These are phyloP conservation scores for Xylaria scruposa DNA, from an alignment of 495 filamentous ascomycete species.

Conservation along the genomic window DNA sequence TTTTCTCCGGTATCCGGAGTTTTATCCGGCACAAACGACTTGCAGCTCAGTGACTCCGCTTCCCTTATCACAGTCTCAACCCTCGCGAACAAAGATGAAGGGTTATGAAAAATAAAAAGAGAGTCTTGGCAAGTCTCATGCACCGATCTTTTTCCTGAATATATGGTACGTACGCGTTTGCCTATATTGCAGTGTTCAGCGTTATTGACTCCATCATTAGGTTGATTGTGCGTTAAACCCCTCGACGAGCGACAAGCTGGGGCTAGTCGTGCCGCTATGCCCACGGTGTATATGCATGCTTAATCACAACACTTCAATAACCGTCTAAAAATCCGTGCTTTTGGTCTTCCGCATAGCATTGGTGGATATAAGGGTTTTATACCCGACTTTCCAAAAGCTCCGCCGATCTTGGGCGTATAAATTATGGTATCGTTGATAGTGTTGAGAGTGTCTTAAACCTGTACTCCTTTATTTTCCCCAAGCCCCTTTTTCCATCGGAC, in stretches of 20 bases:
- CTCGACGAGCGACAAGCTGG: background rate
- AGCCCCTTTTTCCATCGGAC: background rate
- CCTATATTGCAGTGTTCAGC: background rate
- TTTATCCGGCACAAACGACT: background rate
- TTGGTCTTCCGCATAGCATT: background rate
- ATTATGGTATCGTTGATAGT: background rate
- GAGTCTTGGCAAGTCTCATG: background rate
- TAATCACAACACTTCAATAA: conserved; percentile 6
- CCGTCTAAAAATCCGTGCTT: background rate
- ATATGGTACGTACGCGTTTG: background rate
- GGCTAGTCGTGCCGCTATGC: background rate
- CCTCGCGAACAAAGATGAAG: background rate
- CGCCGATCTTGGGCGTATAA: background rate
- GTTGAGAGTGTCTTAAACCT: background rate
- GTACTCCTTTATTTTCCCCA: background rate
- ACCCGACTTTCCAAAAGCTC: background rate
- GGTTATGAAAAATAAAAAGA: background rate
- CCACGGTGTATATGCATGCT: conserved; percentile 16
- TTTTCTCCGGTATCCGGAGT: background rate
- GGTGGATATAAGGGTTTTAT: conserved; percentile 17
- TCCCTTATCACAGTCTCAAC: background rate
- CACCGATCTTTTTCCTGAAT: background rate
- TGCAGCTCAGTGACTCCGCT: background rate
- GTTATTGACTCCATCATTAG: background rate
- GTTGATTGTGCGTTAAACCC: background rate